Conservation (phyloP, 208 protist species). For the Leishmania guyanensis region DNA sequence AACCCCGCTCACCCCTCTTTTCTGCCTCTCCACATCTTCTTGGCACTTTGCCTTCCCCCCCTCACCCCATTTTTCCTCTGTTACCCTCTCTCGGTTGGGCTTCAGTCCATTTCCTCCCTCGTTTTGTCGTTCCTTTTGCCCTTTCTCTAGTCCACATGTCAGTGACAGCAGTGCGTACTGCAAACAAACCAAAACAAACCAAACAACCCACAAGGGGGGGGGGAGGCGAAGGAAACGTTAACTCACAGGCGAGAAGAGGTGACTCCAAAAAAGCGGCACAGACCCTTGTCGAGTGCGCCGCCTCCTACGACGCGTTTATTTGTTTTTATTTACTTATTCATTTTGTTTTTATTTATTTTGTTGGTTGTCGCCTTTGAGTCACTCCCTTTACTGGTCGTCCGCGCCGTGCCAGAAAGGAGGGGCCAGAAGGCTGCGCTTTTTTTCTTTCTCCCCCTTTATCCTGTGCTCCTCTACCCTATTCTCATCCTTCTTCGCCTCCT, state of each 20-base stretch:
- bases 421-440: not conserved
- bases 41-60: not conserved
- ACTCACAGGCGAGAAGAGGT: too few species aligned
- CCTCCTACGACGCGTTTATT: not conserved
- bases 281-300: too few species aligned
- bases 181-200: too few species aligned
- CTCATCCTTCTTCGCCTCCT: slow-evolving; percentile 5
- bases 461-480: not conserved
- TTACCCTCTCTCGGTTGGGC: not conserved
- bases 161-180: too few species aligned
- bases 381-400: not conserved
- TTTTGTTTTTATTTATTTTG: not conserved
- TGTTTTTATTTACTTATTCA: not conserved
- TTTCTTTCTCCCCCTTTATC: not conserved
- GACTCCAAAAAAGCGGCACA: too few species aligned
- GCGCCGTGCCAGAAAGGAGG: not conserved
- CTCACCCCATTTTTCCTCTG: not conserved
- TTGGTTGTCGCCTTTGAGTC: too few species aligned
- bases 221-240: too few species aligned
- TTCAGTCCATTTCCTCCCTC: not conserved
- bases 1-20: not conserved
- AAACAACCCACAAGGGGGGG: too few species aligned
- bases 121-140: too few species aligned
- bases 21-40: not conserved
- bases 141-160: too few species aligned